A percentile compares a stretch with the other conserved stretches of the same genome.
Conservation (phyloP, 176 grass and related monocot species). For the Avena eriantha region DNA sequence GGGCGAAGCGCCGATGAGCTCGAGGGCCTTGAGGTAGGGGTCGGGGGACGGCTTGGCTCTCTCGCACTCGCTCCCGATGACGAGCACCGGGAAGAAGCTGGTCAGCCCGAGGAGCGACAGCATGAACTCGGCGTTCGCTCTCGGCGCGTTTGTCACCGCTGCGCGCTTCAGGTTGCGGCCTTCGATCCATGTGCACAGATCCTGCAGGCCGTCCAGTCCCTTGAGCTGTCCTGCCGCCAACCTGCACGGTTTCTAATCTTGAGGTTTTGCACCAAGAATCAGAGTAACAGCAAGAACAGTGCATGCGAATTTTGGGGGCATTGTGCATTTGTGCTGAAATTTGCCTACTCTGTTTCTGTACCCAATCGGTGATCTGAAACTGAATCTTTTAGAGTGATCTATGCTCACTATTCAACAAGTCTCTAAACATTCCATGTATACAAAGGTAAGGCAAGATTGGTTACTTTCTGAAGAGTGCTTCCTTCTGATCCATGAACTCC, state of each 20-base stretch:
- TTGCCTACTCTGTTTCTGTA: background rate
- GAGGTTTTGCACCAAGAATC: constrained; percentile 16
- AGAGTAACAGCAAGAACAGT: background rate
- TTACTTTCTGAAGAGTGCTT: constrained; percentile 70
- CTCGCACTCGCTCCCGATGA: constrained; percentile 73
- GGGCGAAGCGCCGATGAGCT: constrained; percentile 58
- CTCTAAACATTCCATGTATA: background rate
- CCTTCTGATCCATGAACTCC: constrained; percentile 78
- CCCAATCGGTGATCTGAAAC: background rate
- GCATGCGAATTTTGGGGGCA: background rate
- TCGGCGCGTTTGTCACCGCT: constrained; percentile 78
- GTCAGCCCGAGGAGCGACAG: constrained; percentile 66
- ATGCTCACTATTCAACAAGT: background rate
- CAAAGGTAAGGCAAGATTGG: background rate
- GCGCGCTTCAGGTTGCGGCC: constrained; percentile 61
- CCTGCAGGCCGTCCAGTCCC: constrained; percentile 59
- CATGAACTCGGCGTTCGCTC: constrained; percentile 70
- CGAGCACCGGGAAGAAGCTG: constrained; percentile 69
- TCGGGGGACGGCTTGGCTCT: constrained; percentile 80
- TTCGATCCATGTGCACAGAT: constrained; percentile 69
- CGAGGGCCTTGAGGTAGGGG: constrained; percentile 76
- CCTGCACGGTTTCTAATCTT: constrained; percentile 47
- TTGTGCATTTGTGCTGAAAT: background rate
- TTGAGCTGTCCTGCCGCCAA: constrained; percentile 56
- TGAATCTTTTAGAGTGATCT: background rate